Conservation (phyloP, 2,329 filamentous ascomycete species). For the Colletotrichum sp. region DNA sequence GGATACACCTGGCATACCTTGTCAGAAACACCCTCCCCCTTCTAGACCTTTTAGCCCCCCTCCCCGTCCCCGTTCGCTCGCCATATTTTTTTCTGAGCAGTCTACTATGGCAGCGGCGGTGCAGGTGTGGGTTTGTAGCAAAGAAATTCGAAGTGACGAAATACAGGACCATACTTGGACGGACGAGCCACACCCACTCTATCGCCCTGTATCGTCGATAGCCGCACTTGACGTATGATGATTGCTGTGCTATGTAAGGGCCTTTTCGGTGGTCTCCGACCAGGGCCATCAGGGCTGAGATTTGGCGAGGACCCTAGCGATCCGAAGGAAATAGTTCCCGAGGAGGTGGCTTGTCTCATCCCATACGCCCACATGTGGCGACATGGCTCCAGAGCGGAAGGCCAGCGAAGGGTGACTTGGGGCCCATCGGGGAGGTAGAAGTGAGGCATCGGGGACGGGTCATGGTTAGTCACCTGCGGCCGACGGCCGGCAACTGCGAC, state of each 20-base stretch:
- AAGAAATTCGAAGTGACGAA: constrained; percentile 17
- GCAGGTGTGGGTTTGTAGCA: constrained; percentile 20
- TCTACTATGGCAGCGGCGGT: constrained; percentile 2
- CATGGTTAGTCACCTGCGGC: not conserved
- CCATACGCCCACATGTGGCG: constrained; percentile 26
- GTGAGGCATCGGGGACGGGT: constrained; percentile 8
- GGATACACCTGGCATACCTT: constrained; percentile 9
- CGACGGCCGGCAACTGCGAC: not conserved
- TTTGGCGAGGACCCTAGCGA: constrained; percentile 20
- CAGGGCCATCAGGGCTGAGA: constrained; percentile 17
- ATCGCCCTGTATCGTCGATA: constrained; percentile 12
- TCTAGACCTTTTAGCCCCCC: constrained; percentile 3
- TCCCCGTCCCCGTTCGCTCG: not conserved
- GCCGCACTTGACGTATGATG: constrained; percentile 12
- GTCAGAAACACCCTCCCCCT: constrained; percentile 4
- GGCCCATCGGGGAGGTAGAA: constrained; percentile 16
- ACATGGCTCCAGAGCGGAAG: constrained; percentile 21
- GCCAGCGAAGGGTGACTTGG: not conserved
- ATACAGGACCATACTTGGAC: constrained; percentile 3
- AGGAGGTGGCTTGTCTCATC: constrained; percentile 44
- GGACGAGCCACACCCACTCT: not conserved
- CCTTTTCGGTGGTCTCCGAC: constrained; percentile 14
- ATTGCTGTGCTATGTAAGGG: not conserved
- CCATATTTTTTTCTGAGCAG: not conserved
- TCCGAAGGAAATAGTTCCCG: constrained; percentile 23